Base-by-base conservation (phyloP, 495 filamentous ascomycete genomes). In the Annulohypoxylon maeteangense region DNA sequence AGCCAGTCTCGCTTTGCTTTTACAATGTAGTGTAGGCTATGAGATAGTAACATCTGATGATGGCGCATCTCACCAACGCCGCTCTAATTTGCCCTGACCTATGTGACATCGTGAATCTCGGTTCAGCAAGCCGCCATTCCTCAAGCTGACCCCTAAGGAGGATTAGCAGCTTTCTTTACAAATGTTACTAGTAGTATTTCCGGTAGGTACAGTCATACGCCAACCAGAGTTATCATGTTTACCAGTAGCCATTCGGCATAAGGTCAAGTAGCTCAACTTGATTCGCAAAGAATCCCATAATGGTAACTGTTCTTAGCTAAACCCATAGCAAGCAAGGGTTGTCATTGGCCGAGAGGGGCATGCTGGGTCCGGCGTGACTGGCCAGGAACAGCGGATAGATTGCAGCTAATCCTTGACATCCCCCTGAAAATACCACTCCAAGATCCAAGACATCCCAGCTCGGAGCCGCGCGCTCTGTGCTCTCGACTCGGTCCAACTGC, bases 391-490 rank as follows among this genome's bases (percentile, higher is more conserved):
- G 38, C 51, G 62, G 65, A 70, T 59, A 65, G 71, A 61, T 69
- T 70, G 58, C 51, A 67, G 62, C n/a, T 68, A 16, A 65, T 65
- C 70, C 65, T 68, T 34, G 71, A 38, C 18, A 36, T 42, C 42
- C 71, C 71, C 71, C 71, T 70, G 66, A 70, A 67, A 74, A 74
- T 74, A 66, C 66, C 32, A 74, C 71, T 31, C 58, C 53, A 67
- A 45, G 12, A 70, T 74, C 67, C 53, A 70, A 74, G 71, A 74
- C 62, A 63, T 25, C 71, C 67, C 62, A 29, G 62, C 58, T 56
- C 31, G 61, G 62, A 74, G 67, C 71, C 71, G 71, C 71, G 71
- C 71, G 71, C 71, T 74, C 71, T 67, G 66, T 70, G 67, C 67
- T 53, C 56, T 68, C 54, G 45, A 66, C 56, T 73, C 42, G 65